Conservation (phyloP, 2,329 filamentous ascomycete genomes). For the Pseudonectria foliicola region DNA sequence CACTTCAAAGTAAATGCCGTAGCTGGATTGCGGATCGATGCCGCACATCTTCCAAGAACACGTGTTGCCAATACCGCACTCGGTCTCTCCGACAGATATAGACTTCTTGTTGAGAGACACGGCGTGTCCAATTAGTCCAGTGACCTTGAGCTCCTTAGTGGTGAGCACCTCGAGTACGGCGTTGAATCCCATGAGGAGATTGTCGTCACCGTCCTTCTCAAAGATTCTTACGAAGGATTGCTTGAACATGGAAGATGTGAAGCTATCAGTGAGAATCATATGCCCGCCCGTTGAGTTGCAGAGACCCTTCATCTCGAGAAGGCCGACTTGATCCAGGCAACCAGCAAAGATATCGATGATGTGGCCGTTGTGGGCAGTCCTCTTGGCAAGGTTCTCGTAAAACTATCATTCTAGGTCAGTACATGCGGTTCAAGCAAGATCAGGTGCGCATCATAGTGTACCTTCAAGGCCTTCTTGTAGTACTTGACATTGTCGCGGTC, state of each 20-base stretch:
- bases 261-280: conserved; percentile 97
- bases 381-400: conserved; percentile 89
- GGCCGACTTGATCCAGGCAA: conserved; percentile 92
- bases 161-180: conserved; percentile 92
- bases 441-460: conserved; percentile 28
- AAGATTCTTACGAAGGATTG: conserved; percentile 97
- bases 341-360: conserved; percentile 97
- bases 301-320: conserved; percentile 96
- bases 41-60: conserved; percentile 99
- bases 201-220: conserved; percentile 92
- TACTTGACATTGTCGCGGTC: conserved; percentile 99
- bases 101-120: conserved; percentile 98
- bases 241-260: conserved; percentile 98
- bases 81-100: conserved; percentile 90
- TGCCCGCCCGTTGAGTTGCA: conserved; percentile 95
- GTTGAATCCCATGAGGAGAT: conserved; percentile 97
- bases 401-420: conserved; percentile 50
- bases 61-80: conserved; percentile 96
- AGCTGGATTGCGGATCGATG: conserved; percentile 88
- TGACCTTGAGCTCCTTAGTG: conserved; percentile 97
- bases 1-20: conserved; percentile 96
- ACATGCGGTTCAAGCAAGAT: background rate
- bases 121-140: conserved; percentile 91
- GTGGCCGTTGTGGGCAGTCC: conserved; percentile 92
- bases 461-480: conserved; percentile 98